Conservation (phyloP, 371 early-diverging fungal genomes). For the Fennellomyces sp. region DNA sequence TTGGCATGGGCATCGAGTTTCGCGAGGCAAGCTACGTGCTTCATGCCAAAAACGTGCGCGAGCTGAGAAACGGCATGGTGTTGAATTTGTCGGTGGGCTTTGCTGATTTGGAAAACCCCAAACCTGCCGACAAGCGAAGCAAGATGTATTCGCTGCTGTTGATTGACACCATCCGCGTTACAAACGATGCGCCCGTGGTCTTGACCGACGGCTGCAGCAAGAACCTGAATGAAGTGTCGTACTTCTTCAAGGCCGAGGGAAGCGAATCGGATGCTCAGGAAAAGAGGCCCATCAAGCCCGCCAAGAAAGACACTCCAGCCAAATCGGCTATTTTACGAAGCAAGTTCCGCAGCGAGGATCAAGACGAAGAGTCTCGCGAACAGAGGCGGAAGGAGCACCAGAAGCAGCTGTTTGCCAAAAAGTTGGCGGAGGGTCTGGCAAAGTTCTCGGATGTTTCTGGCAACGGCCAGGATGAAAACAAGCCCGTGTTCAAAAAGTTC, state of each 20-base stretch:
- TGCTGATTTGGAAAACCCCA: slow-evolving; percentile 78
- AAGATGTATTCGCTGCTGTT: slow-evolving; percentile 84
- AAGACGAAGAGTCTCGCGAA: slow-evolving; percentile 80
- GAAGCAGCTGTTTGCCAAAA: slow-evolving; percentile 76
- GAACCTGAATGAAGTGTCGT: slow-evolving; percentile 76
- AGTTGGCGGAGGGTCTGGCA: slow-evolving; percentile 78
- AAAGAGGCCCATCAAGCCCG: slow-evolving; percentile 20
- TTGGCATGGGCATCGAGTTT: slow-evolving; percentile 95
- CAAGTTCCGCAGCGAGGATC: slow-evolving; percentile 87
- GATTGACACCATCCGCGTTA: slow-evolving; percentile 83
- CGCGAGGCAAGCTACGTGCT: slow-evolving; percentile 83
- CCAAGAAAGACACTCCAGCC: slow-evolving; percentile 32
- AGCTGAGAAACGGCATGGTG: slow-evolving; percentile 83
- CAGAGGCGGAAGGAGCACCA: slow-evolving; percentile 87
- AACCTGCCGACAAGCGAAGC: slow-evolving; percentile 65
- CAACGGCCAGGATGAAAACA: slow-evolving; percentile 63
- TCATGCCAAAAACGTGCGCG: slow-evolving; percentile 67
- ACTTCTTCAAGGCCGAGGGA: slow-evolving; percentile 72
- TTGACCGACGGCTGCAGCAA: slow-evolving; percentile 78
- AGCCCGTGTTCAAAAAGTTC: slow-evolving; percentile 81
- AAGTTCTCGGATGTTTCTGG: slow-evolving; percentile 74
- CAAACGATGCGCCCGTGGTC: slow-evolving; percentile 55
- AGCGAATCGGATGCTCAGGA: slow-evolving; percentile 27
- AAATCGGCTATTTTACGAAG: slow-evolving; percentile 84
- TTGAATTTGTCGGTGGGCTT: slow-evolving; percentile 87